Evolutionary conservation across 495 filamentous ascomycete species (phyloP).

Genomic region (Tuber aestivum): DNA sequence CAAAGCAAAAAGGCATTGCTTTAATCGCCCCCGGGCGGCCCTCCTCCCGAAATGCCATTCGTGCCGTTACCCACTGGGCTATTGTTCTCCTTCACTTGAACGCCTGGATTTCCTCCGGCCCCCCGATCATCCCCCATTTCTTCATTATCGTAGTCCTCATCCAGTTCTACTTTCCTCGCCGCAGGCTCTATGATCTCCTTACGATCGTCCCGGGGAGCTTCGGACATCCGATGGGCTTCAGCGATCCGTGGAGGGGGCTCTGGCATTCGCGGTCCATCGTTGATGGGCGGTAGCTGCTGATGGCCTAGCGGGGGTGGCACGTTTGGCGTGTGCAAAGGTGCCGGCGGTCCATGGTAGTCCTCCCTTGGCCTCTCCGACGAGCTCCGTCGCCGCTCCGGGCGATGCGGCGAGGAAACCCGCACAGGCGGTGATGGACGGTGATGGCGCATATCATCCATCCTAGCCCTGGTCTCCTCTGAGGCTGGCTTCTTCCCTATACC

Average conservation of each 20-base stretch:
- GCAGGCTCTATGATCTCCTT: conserved; percentile 68
- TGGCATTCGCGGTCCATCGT: conserved; percentile 48
- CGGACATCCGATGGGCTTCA: conserved; percentile 31
- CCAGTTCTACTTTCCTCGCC: conserved; percentile 90
- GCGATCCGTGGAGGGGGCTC: conserved; percentile 46
- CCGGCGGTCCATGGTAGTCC: conserved; percentile 53
- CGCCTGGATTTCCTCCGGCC: conserved; percentile 44
- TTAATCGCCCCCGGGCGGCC: conserved; percentile 35
- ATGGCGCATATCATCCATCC: conserved; percentile 73
- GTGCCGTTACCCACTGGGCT: conserved; percentile 45
- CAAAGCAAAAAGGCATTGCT: neutral
- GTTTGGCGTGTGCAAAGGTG: conserved; percentile 51
- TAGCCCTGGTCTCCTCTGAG: conserved; percentile 77
- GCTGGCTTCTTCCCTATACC: conserved; percentile 66
- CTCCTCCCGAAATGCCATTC: conserved; percentile 37
- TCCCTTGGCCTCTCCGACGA: conserved; percentile 68
- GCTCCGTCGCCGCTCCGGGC: conserved; percentile 64
- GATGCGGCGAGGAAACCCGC: conserved; percentile 54
- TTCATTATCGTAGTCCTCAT: conserved; percentile 90
- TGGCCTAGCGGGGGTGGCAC: conserved; percentile 46
- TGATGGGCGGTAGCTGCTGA: conserved; percentile 45
- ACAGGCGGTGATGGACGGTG: conserved; percentile 65
- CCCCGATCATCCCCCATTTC: conserved; percentile 71
- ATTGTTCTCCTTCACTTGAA: conserved; percentile 42
- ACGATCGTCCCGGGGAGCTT: conserved; percentile 48